A percentile compares a stretch with the other conserved stretches of the same genome.
These are phyloP conservation scores for Trichophyton schoenleinii DNA, from an alignment of 2,329 filamentous ascomycete genomes.

Conservation along the genomic window DNA sequence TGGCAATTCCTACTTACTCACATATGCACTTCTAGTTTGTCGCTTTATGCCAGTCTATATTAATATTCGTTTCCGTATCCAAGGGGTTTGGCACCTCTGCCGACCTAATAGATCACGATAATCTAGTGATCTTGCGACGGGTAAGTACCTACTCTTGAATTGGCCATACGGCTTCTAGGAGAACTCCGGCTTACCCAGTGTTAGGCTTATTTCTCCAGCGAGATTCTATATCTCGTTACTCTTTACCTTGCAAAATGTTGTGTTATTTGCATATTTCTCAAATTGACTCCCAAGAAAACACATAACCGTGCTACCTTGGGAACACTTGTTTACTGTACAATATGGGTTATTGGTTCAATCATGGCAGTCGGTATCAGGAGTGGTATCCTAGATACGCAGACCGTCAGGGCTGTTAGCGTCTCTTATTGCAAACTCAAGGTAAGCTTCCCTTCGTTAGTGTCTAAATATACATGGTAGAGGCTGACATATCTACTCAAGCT, in stretches of 20 bases:
- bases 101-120: conserved; percentile 16
- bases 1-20: background rate
- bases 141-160: conserved; percentile 12
- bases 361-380: conserved; percentile 33
- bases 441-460: background rate
- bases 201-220: conserved; percentile 24
- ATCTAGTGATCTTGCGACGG: conserved; percentile 19
- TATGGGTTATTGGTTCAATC: conserved; percentile 30
- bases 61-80: conserved; percentile 22
- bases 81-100: conserved; percentile 26
- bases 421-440: background rate
- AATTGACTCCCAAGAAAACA: conserved; percentile 32
- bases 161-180: background rate
- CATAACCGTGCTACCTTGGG: conserved; percentile 28
- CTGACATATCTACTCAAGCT: conserved; percentile 14
- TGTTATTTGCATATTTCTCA: conserved; percentile 33
- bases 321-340: conserved; percentile 26
- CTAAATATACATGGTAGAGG: background rate
- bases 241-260: conserved; percentile 33
- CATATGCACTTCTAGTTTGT: conserved; percentile 15
- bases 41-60: conserved; percentile 21
- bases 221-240: conserved; percentile 34
- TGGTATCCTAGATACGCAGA: conserved; percentile 5
- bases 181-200: conserved; percentile 5
- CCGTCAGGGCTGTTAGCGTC: background rate